Conservation (phyloP, 2,329 filamentous ascomycete genomes). For the Fusarium sp. region DNA sequence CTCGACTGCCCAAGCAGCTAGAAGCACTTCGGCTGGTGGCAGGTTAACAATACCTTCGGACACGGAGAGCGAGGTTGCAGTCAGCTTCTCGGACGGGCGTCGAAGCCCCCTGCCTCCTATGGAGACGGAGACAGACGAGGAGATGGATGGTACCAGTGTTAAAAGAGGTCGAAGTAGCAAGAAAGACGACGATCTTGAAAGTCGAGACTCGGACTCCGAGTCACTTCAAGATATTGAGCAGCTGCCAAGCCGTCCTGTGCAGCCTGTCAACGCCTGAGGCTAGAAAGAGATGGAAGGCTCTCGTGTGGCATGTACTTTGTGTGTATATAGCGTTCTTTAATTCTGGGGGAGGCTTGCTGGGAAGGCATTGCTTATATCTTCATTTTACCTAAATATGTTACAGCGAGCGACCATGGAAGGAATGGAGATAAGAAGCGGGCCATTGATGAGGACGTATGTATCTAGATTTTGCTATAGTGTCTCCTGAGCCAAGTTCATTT, state of each 20-base stretch:
- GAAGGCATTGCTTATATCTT: slow-evolving; percentile 28
- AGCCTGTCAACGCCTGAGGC: slow-evolving; percentile 54
- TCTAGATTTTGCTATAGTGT: slow-evolving; percentile 46
- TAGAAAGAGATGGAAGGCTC: slow-evolving; percentile 20
- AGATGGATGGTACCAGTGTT: slow-evolving; percentile 34
- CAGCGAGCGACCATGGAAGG: slow-evolving; percentile 8
- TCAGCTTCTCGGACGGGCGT: slow-evolving; percentile 72
- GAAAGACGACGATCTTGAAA: slow-evolving; percentile 50
- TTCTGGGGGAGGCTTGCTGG: slow-evolving; percentile 28
- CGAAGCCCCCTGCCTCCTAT: slow-evolving; percentile 69
- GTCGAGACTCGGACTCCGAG: slow-evolving; percentile 51
- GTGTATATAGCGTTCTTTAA: slow-evolving; percentile 50
- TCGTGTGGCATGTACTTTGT: slow-evolving; percentile 38
- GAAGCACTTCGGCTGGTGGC: slow-evolving; percentile 58
- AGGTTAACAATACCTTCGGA: slow-evolving; percentile 66
- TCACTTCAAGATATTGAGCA: slow-evolving; percentile 49
- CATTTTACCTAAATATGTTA: slow-evolving; percentile 16
- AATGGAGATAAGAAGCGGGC: slow-evolving; percentile 20
- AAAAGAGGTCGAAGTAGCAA: slow-evolving; percentile 44
- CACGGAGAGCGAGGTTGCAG: slow-evolving; percentile 72
- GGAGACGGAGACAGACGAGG: slow-evolving; percentile 58
- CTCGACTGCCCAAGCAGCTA: slow-evolving; percentile 66
- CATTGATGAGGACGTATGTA: slow-evolving; percentile 42
- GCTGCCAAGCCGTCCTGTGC: slow-evolving; percentile 50
- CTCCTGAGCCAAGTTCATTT: slow-evolving; percentile 36